phyloP scores from a whole-genome alignment of 176 grass and related monocot species.

The Bonia amplexicaulis region DNA sequence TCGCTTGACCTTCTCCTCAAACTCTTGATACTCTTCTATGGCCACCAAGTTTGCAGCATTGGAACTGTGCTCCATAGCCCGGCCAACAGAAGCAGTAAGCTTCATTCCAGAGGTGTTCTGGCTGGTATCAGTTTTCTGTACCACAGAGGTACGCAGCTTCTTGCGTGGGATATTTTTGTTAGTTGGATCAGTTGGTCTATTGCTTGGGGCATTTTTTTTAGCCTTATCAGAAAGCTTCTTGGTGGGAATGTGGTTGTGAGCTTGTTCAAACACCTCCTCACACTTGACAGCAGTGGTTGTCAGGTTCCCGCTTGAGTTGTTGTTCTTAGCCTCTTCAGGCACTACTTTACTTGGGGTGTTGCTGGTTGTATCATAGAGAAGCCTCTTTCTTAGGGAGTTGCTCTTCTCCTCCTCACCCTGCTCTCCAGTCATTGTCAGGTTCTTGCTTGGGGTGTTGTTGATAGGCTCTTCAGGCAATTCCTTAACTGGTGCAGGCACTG shows the following conservation, averaged over 20 bases:
- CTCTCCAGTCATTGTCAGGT: neutral
- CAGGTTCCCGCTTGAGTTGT: neutral
- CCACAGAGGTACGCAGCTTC: neutral
- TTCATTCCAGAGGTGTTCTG: conserved; percentile 10
- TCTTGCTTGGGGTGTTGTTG: neutral
- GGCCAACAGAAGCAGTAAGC: neutral
- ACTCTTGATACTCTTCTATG: conserved; percentile 48
- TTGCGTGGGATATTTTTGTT: conserved; percentile 11
- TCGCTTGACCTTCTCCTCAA: conserved; percentile 63
- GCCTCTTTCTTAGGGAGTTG: neutral
- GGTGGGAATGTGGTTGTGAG: neutral
- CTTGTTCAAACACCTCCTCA: neutral
- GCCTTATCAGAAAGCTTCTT: conserved; percentile 3
- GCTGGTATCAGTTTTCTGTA: neutral
- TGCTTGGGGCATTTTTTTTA: neutral
- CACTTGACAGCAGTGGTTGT: neutral
- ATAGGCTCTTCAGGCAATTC: neutral
- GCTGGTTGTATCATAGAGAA: neutral
- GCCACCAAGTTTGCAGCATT: conserved; percentile 14
- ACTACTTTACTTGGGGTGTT: neutral
- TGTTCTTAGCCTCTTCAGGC: conserved; percentile 1
- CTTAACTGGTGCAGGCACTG: neutral
- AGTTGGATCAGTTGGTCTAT: neutral
- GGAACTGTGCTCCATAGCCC: conserved; percentile 1
- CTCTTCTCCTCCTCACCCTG: neutral